These are phyloP conservation scores for Oidium heveae DNA, from an alignment of 2,329 filamentous ascomycete genomes.

Conservation along the genomic window DNA sequence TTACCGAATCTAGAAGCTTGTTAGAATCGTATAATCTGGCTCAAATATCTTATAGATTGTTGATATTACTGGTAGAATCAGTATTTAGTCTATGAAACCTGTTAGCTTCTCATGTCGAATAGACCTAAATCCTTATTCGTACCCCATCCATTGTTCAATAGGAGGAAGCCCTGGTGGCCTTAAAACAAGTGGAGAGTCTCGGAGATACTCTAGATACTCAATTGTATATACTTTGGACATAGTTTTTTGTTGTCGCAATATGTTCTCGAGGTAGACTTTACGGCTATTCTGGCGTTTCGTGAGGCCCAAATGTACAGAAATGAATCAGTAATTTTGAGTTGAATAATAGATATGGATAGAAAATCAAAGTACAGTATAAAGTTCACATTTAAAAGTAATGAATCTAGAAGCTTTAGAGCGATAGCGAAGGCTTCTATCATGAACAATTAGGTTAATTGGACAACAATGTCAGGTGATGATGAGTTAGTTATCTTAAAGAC, in stretches of 20 bases:
- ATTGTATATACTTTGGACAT: constrained; percentile 33
- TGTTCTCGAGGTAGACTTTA: not conserved
- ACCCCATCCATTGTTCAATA: constrained; percentile 94
- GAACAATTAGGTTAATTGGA: not conserved
- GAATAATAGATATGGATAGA: not conserved
- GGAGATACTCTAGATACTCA: constrained; percentile 50
- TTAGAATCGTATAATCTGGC: constrained; percentile 16
- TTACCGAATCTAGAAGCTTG: constrained; percentile 13
- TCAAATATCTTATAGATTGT: constrained; percentile 22
- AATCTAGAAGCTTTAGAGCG: not conserved
- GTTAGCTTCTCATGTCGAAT: constrained; percentile 5
- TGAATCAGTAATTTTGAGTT: not conserved
- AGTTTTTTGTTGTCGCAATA: not conserved
- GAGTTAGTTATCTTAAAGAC: not conserved
- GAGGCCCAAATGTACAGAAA: not conserved
- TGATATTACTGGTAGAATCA: constrained; percentile 12
- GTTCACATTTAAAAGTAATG: not conserved
- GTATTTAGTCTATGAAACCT: constrained; percentile 7
- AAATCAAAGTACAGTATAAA: not conserved
- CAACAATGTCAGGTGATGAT: not conserved
- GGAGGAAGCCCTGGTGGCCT: constrained; percentile 62
- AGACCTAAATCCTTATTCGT: constrained; percentile 8
- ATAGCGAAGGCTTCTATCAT: not conserved
- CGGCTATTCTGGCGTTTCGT: not conserved
- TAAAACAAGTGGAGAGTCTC: constrained; percentile 57